Evolutionary conservation across 129 eudicot genomes (phyloP).

Genomic region (Lactuca saligna): DNA sequence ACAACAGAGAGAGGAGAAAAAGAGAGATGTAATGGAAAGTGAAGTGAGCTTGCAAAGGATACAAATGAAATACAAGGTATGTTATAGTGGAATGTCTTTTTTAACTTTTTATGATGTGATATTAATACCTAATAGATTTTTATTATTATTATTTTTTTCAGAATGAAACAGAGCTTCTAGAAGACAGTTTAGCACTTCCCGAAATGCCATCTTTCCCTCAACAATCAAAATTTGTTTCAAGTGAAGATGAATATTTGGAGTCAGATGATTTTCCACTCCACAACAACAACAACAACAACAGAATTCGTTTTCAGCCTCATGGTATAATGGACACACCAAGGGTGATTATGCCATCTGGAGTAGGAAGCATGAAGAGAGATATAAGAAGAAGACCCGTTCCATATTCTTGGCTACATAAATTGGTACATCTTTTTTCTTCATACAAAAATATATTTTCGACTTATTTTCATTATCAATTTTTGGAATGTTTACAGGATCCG

Average conservation of each 20-base stretch:
- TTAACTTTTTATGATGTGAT: too few species aligned
- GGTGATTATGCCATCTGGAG: slow-evolving; percentile 45
- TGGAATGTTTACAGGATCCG: slow-evolving; percentile 65
- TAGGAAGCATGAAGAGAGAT: slow-evolving; percentile 42
- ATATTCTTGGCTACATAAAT: slow-evolving; percentile 71
- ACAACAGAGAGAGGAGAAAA: slow-evolving; percentile 91
- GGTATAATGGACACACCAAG: slow-evolving; percentile 39
- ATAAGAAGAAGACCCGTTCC: slow-evolving; percentile 51
- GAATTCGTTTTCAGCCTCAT: slow-evolving; percentile 42
- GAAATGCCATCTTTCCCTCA: slow-evolving; percentile 51
- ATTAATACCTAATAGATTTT: not conserved
- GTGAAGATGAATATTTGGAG: slow-evolving; percentile 85
- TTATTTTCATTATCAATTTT: too few species aligned
- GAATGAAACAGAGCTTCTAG: slow-evolving; percentile 85
- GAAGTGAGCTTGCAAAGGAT: slow-evolving; percentile 82
- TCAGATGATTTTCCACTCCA: slow-evolving; percentile 62
- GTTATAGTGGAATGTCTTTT: not conserved
- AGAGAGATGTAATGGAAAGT: slow-evolving; percentile 82
- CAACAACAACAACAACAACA: slow-evolving; percentile 13
- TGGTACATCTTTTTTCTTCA: slow-evolving; percentile 42
- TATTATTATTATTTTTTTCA: slow-evolving; percentile 26
- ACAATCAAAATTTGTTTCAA: slow-evolving; percentile 64
- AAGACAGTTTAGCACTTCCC: slow-evolving; percentile 75
- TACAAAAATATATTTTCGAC: too few species aligned
- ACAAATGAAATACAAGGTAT: slow-evolving; percentile 82